phyloP scores from a whole-genome alignment of 306 rosid species.

The Hippophae rhamnoides region DNA sequence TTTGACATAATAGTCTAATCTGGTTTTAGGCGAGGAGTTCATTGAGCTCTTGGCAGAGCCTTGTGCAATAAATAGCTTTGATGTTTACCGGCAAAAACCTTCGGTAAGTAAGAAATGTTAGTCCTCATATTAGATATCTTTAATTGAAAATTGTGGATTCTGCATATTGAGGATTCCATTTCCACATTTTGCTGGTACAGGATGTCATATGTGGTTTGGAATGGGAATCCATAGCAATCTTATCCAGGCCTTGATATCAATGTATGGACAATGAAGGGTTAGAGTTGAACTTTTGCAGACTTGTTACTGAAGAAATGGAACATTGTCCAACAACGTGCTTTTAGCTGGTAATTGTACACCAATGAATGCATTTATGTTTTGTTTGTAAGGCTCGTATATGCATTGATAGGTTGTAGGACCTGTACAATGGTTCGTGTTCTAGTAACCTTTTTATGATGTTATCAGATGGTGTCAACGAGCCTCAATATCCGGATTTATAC shows the following conservation, averaged over 20 bases:
- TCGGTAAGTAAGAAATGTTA: constrained; percentile 44
- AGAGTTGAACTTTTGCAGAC: constrained; percentile 5
- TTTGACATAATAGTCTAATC: not conserved
- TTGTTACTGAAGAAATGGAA: constrained; percentile 6
- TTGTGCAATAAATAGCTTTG: constrained; percentile 88
- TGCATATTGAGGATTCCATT: constrained; percentile 15
- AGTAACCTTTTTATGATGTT: not conserved
- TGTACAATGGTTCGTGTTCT: not conserved
- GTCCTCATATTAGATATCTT: not conserved
- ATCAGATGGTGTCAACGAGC: no score
- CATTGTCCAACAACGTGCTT: not conserved
- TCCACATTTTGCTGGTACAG: constrained; percentile 32
- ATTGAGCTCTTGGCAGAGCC: constrained; percentile 82
- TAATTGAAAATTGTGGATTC: not conserved
- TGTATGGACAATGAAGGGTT: constrained; percentile 7
- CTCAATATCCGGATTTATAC: no score
- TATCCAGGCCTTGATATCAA: constrained; percentile 42
- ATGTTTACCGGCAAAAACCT: constrained; percentile 69
- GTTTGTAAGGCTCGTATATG: not conserved
- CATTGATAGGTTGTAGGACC: not conserved
- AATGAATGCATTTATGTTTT: not conserved
- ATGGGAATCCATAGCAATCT: constrained; percentile 85
- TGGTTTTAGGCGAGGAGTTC: constrained; percentile 56
- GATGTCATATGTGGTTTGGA: constrained; percentile 82
- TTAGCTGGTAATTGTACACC: not conserved